Evolutionary conservation across 2,329 filamentous ascomycete genomes (phyloP).

Genomic region (Fusarium sp.): DNA sequence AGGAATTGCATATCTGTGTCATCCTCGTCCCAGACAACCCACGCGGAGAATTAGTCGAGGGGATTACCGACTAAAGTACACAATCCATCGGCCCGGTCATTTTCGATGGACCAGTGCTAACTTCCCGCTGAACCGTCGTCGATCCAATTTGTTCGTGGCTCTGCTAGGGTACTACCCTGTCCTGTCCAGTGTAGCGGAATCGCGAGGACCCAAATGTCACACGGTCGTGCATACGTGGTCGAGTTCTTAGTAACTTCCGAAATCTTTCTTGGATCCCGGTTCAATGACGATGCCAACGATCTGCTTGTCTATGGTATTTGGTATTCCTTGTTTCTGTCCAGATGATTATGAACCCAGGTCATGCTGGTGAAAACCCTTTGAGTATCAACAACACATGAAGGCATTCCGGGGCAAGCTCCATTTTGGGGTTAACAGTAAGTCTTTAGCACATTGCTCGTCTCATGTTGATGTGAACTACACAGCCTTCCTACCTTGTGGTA

Average conservation of each 20-base stretch:
- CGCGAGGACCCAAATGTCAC: constrained; percentile 2
- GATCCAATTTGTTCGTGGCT: constrained; percentile 38
- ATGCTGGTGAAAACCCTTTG: not conserved
- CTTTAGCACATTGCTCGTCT: not conserved
- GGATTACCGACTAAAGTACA: constrained; percentile 14
- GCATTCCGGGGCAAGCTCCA: not conserved
- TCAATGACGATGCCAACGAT: not conserved
- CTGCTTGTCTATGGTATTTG: not conserved
- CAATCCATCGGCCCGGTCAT: not conserved
- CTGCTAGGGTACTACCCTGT: constrained; percentile 27
- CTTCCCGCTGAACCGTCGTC: constrained; percentile 23
- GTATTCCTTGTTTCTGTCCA: not conserved
- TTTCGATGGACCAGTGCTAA: not conserved
- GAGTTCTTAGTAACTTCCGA: not conserved
- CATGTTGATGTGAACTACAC: not conserved
- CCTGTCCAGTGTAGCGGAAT: constrained; percentile 32
- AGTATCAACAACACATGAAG: not conserved
- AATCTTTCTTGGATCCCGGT: not conserved
- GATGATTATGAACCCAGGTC: not conserved
- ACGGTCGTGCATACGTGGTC: not conserved
- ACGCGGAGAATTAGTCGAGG: constrained; percentile 36
- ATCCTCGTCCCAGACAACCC: not conserved
- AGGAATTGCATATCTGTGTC: not conserved
- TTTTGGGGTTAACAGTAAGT: not conserved
- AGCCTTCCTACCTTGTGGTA: not conserved